Base-by-base conservation (phyloP, 2,329 filamentous ascomycete species). In the Endocalyx cinctus region DNA sequence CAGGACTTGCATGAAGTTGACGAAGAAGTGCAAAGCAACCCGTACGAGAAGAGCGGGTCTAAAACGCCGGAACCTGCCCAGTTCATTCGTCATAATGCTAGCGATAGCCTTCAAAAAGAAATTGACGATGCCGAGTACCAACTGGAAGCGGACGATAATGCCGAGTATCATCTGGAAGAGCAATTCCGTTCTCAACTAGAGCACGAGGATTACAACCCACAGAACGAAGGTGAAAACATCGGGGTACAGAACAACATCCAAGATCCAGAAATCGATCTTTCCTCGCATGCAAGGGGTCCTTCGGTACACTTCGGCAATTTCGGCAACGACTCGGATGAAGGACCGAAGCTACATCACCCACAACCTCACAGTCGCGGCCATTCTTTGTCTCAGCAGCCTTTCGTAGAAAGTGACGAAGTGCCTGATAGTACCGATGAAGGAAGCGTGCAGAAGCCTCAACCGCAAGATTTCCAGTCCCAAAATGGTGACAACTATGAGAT, bases 51-150 rank as follows among this genome's bases (percentile, higher is more conserved):
- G 57, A 74, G 65, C 36, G 67, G 66, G 8, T 74, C 70, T 2
- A 74, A 71, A 49, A 74, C 70, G 0, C 69, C 74, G 0, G 72
- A 79, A 47, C 64, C 70, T 8, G 35, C 47, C 10, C 59, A 60
- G 29, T 64, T 64, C 28, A 63, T 70, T 33, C 59, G 64, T 29
- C 84, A 89, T 47, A 88, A 88, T 46, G 71, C 86, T 25, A 88
- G 82, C 50, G 74, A 81, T 42, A 86, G 79, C 28, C 70, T 94
- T 16, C 87, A 95, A 55, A 82, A 82, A 41, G 87, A 92, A 46
- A 82, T 94, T 35, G 83, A 92, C 31, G 84, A 89, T 51, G 82
- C 84, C 4, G 86, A 94, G 48, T 89, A 90, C 52, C n/a, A n/a
- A n/a, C n/a, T n/a, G n/a, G n/a, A n/a, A 42, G 87, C 90, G 46